A percentile compares a stretch with the other conserved stretches of the same genome.
phyloP scores from a whole-genome alignment of 805 yeast species.

The Debaryomyces tyrocola region DNA sequence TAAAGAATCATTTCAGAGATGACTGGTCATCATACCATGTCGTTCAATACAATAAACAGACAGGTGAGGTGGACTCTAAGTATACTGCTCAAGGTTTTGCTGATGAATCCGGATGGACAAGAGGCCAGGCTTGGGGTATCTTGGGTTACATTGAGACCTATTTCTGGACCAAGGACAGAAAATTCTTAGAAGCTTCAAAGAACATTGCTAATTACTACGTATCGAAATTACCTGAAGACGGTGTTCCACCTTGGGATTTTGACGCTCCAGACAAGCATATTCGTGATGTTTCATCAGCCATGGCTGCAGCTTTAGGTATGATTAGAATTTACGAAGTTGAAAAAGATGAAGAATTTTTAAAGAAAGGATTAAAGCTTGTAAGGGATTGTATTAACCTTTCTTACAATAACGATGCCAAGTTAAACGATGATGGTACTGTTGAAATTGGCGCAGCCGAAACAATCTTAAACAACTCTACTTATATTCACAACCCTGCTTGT shows the following conservation, averaged over 20 bases:
- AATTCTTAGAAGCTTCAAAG: constrained; percentile 24
- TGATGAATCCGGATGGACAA: constrained; percentile 26
- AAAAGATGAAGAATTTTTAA: constrained; percentile 11
- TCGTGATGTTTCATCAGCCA: constrained; percentile 26
- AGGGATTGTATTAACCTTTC: constrained; percentile 11
- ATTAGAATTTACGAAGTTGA: constrained; percentile 18
- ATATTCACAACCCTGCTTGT: constrained; percentile 22
- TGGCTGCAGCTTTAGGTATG: constrained; percentile 27
- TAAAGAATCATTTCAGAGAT: constrained; percentile 20
- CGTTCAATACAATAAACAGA: constrained; percentile 18
- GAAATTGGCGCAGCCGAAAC: constrained; percentile 19
- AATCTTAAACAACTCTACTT: constrained; percentile 22
- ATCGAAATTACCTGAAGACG: constrained; percentile 20
- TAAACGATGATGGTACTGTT: constrained; percentile 12
- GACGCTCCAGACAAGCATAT: constrained; percentile 21
- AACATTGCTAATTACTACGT: constrained; percentile 21
- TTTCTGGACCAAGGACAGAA: constrained; percentile 19
- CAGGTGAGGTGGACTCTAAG: constrained; percentile 19
- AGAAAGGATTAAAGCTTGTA: constrained; percentile 15
- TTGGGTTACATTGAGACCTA: constrained; percentile 25
- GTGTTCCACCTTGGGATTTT: constrained; percentile 26
- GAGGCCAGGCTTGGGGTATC: constrained; percentile 35
- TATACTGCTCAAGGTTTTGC: constrained; percentile 27
- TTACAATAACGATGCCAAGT: constrained; percentile 2
- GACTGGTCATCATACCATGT: constrained; percentile 24